A percentile compares a stretch with the other conserved stretches of the same genome.
Conservation (phyloP, 78 protist species). For the Dictyostelium purpureum region DNA sequence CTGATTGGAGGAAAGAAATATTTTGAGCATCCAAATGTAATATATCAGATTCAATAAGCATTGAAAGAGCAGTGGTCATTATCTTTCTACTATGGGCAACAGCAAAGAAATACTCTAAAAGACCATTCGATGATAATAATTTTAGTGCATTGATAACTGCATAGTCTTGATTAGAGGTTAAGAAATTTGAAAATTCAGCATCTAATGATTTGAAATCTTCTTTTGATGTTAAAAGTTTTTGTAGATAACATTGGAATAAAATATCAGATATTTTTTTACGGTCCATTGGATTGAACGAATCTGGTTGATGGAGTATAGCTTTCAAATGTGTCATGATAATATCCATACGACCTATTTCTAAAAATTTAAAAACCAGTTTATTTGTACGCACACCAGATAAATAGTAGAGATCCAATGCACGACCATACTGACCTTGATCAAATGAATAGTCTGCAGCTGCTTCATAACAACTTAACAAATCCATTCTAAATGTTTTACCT, state of each 20-base stretch:
- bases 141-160: conserved; percentile 5
- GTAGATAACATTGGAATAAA: conserved; percentile 75
- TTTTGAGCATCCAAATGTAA: conserved; percentile 64
- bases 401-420: conserved; percentile 78
- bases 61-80: conserved; percentile 17
- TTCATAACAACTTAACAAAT: conserved; percentile 74
- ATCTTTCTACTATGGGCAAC: conserved; percentile 78
- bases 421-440: conserved; percentile 75
- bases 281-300: conserved; percentile 60
- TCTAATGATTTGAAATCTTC: conserved; percentile 67
- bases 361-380: conserved; percentile 73
- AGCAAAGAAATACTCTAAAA: conserved; percentile 61
- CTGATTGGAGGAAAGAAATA: conserved; percentile 49
- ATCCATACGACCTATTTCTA: conserved; percentile 84
- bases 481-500: conserved; percentile 83
- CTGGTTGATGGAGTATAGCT: conserved; percentile 73
- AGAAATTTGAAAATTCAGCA: conserved; percentile 59
- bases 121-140: conserved; percentile 26
- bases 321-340: conserved; percentile 79
- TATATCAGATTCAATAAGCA: conserved; percentile 28
- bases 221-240: conserved; percentile 7
- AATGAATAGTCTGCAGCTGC: conserved; percentile 78
- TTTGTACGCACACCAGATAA: conserved; percentile 72
- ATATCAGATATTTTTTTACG: conserved; percentile 48
- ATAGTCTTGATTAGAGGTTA: conserved; percentile 71